Percentiles rank a stretch among this genome's conserved stretches.
These are phyloP conservation scores for Colletotrichum sp. DNA, from an alignment of 2,329 filamentous ascomycete species.

Conservation along the genomic window DNA sequence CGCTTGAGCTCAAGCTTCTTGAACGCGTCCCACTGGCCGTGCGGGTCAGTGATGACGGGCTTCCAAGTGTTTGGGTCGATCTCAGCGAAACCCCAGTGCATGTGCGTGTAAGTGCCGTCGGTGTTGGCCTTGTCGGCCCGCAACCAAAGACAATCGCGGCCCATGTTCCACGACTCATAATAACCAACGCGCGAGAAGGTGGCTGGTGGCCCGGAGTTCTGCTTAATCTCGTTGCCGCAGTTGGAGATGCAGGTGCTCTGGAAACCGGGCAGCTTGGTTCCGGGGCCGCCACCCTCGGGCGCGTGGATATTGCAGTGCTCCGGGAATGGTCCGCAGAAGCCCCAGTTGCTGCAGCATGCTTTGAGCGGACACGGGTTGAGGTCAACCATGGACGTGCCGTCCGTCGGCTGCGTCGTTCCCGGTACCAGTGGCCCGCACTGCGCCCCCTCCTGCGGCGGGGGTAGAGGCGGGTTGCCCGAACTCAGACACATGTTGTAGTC, in stretches of 20 bases:
- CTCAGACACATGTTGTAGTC: constrained; percentile 3
- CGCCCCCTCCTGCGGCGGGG: background rate
- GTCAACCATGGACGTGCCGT: background rate
- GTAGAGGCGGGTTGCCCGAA: background rate
- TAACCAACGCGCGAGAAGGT: constrained; percentile 25
- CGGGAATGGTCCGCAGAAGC: background rate
- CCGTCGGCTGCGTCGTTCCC: background rate
- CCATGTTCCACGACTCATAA: constrained; percentile 32
- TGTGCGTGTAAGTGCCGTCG: constrained; percentile 25
- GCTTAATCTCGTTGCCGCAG: constrained; percentile 24
- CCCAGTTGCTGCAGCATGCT: constrained; percentile 9
- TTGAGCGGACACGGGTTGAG: constrained; percentile 13
- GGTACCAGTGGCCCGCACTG: constrained; percentile 1
- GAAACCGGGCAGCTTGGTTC: background rate
- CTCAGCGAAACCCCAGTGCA: constrained; percentile 29
- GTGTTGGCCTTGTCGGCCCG: constrained; percentile 20
- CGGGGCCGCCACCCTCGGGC: background rate
- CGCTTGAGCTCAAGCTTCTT: constrained; percentile 28
- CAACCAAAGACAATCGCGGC: constrained; percentile 30
- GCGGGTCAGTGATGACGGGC: constrained; percentile 23
- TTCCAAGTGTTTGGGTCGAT: constrained; percentile 25
- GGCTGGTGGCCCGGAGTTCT: background rate
- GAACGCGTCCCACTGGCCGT: constrained; percentile 30
- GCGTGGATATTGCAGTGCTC: background rate
- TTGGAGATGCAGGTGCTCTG: constrained; percentile 22